These are phyloP conservation scores for Suhomyces sp. DNA, from an alignment of 805 yeast genomes.

Conservation along the genomic window DNA sequence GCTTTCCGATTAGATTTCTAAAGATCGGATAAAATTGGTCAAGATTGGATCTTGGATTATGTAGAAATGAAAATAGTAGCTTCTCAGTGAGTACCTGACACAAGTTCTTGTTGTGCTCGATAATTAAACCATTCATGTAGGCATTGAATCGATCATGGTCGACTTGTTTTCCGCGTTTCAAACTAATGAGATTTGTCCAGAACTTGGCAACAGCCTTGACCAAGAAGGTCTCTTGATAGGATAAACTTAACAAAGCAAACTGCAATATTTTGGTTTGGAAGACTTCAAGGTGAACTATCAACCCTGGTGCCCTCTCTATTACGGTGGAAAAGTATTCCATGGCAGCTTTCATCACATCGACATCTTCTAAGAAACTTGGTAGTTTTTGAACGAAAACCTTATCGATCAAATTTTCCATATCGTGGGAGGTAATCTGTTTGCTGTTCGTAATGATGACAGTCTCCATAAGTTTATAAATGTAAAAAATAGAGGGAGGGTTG, in stretches of 20 bases:
- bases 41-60: conserved; percentile 55
- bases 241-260: conserved; percentile 38
- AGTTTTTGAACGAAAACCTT: conserved; percentile 36
- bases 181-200: conserved; percentile 49
- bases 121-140: conserved; percentile 13
- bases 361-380: conserved; percentile 45
- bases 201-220: conserved; percentile 51
- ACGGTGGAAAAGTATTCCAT: conserved; percentile 51
- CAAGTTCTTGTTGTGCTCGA: conserved; percentile 11
- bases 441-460: conserved; percentile 40
- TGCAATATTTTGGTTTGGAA: conserved; percentile 20
- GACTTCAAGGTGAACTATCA: conserved; percentile 35
- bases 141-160: conserved; percentile 35
- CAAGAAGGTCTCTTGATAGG: conserved; percentile 52
- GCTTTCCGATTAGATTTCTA: conserved; percentile 45
- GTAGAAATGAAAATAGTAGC: conserved; percentile 33
- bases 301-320: conserved; percentile 47
- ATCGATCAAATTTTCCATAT: conserved; percentile 35
- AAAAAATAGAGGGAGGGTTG: conserved; percentile 37
- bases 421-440: conserved; percentile 24
- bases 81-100: conserved; percentile 26
- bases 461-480: conserved; percentile 44
- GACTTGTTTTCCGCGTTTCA: conserved; percentile 43
- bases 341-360: conserved; percentile 55
- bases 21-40: conserved; percentile 55